Evolutionary conservation across 208 protist species (phyloP), one percentile per base, ranked within the genome.

Genomic region (Leishmania turanica): DNA sequence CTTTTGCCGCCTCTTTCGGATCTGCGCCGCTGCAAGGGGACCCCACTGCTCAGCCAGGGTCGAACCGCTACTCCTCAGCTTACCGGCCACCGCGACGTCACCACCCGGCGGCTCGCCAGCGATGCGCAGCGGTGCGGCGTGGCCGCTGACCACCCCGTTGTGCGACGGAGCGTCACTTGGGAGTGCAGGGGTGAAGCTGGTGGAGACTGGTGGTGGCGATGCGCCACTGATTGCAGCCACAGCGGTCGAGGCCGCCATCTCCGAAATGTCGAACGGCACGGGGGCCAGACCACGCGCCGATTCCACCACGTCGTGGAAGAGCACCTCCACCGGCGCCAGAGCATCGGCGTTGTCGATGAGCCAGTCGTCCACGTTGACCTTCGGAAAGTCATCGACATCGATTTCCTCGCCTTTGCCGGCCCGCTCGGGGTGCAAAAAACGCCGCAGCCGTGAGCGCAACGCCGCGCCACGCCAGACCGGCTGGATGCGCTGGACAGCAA

Each of bases 391-490:
- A 13, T 74, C 51, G 34, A 65, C 19, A 0, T 86, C 88, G 24
- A 92, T 88, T 64, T 90, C 90, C 75, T 91, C 88, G 40, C 87
- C 84, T 49, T 84, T 77, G 47, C 21, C 58, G 19, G 17, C 64
- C 3, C 42, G 42, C 47, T 34, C 21, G 9, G 77, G 60, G 60
- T 89, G 73, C 60, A 94, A 73, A 34, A 95, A 87, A 31, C 92
- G 92, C 37, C 77, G 73, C 34, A 97, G 81, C 13, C 95, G 90
- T 8, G 86, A 88, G 5, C 95, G 95, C 45, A 96, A 42, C 21
- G 87, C 87, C 0, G 95, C 95, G 3, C 95, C 95, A 60, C 95
- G 93, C 90, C 93, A 92, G n/a, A 98, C 56, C 17, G 93, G 93
- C 72, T 96, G 95, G 80, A 97, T 97, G 34, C 85, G 84, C 3